A percentile compares a stretch with the other conserved stretches of the same genome.
These are phyloP conservation scores for Podospora anserina DNA, from an alignment of 495 filamentous ascomycete species.

Conservation along the genomic window DNA sequence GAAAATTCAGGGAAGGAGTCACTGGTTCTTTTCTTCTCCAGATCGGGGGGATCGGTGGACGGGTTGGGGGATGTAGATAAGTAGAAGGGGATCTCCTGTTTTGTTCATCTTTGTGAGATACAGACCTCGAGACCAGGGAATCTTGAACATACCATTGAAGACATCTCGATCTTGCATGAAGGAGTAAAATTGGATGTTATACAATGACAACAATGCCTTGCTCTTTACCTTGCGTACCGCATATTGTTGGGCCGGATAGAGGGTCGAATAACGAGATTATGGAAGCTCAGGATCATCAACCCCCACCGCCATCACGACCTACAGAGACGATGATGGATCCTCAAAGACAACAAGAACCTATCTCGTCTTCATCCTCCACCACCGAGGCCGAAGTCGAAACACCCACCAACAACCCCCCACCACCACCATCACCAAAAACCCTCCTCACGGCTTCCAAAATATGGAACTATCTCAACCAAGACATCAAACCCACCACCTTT, in stretches of 20 bases:
- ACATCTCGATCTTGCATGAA: background rate
- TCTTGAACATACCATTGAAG: background rate
- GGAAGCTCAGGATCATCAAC: background rate
- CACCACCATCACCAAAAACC: background rate
- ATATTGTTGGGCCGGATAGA: background rate
- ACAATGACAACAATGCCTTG: background rate
- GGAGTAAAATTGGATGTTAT: background rate
- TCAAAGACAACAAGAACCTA: background rate
- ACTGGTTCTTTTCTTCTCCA: background rate
- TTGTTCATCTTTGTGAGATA: background rate
- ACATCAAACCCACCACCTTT: constrained; percentile 36
- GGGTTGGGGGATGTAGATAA: background rate
- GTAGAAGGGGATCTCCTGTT: background rate
- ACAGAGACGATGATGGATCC: background rate
- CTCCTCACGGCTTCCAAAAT: constrained; percentile 19
- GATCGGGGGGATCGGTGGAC: background rate
- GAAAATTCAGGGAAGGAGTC: background rate
- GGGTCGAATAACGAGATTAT: background rate
- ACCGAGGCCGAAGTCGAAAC: background rate
- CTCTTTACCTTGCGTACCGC: background rate
- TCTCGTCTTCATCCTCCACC: background rate
- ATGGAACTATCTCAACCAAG: constrained; percentile 39
- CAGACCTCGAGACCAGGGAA: background rate
- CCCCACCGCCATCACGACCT: background rate
- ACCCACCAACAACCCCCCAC: background rate